Conservation (phyloP, 352 stramenopile genomes). For the Globisporangium takayamanum region DNA sequence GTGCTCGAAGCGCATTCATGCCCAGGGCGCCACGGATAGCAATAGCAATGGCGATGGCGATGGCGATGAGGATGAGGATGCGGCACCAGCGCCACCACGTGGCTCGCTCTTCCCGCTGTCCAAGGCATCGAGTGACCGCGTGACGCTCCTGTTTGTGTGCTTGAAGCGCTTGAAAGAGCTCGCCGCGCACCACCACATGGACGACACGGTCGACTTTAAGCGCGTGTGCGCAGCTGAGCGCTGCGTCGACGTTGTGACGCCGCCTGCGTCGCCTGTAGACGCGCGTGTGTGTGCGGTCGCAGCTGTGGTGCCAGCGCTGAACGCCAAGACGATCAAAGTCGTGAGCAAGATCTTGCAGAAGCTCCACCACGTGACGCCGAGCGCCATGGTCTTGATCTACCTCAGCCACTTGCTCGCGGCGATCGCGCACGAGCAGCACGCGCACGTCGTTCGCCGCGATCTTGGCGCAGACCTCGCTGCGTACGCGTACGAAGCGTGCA, state of each 20-base stretch:
- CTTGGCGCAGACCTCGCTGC: conserved; percentile 35
- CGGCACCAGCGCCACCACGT: not conserved
- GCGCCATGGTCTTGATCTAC: conserved; percentile 63
- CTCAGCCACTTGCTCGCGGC: conserved; percentile 35
- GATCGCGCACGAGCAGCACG: conserved; percentile 42
- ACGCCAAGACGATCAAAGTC: conserved; percentile 53
- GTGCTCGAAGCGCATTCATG: conserved; percentile 51
- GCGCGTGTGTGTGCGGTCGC: conserved; percentile 22
- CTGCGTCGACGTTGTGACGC: conserved; percentile 28
- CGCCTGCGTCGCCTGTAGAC: not conserved
- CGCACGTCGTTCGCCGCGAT: not conserved
- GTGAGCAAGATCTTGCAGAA: conserved; percentile 73
- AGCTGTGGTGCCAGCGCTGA: conserved; percentile 46
- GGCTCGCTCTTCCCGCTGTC: conserved; percentile 36
- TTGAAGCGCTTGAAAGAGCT: conserved; percentile 70
- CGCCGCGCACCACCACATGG: conserved; percentile 2
- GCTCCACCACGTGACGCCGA: conserved; percentile 47
- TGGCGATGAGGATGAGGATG: not conserved
- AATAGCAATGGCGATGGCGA: not conserved
- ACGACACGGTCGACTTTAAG: conserved; percentile 40
- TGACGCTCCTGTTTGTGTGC: conserved; percentile 73
- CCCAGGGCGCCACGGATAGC: not conserved
- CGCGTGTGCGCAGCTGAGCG: conserved; percentile 35
- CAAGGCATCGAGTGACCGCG: conserved; percentile 43
- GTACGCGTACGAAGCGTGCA: conserved; percentile 66